These are phyloP conservation scores for Colletotrichum sidae DNA, from an alignment of 2,329 filamentous ascomycete species.

Conservation along the genomic window DNA sequence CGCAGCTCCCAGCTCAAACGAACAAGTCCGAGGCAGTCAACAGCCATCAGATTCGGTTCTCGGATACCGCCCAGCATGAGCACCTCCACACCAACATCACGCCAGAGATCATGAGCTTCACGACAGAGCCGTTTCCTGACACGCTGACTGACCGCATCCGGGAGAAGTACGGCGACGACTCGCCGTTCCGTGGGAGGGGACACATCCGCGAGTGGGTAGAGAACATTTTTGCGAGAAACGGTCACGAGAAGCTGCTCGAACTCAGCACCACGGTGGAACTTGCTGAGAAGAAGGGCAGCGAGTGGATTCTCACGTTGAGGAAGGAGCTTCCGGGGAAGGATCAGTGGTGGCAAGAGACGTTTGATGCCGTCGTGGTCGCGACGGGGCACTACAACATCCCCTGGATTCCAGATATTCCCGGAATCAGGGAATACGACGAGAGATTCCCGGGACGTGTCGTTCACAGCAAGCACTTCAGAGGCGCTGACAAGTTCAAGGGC, in stretches of 20 bases:
- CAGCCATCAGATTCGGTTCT: constrained; percentile 56
- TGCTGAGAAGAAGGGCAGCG: constrained; percentile 56
- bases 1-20: constrained; percentile 54
- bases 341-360: constrained; percentile 53
- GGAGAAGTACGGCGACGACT: constrained; percentile 60
- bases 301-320: constrained; percentile 63
- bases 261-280: constrained; percentile 69
- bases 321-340: constrained; percentile 51
- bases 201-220: constrained; percentile 66
- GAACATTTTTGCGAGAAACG: constrained; percentile 47
- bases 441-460: constrained; percentile 50
- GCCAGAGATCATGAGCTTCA: constrained; percentile 65
- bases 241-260: constrained; percentile 50
- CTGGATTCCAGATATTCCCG: constrained; percentile 53
- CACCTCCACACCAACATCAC: constrained; percentile 71
- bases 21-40: constrained; percentile 48
- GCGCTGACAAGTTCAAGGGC: constrained; percentile 41
- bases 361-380: constrained; percentile 55
- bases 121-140: constrained; percentile 60
- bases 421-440: constrained; percentile 52
- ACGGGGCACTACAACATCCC: constrained; percentile 55
- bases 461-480: constrained; percentile 55
- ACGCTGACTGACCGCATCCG: constrained; percentile 56
- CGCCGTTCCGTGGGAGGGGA: constrained; percentile 67
- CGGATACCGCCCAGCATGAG: constrained; percentile 66